Evolutionary conservation across 768 basidiomycete species (phyloP).

Genomic region (Artomyces pyxidatus): DNA sequence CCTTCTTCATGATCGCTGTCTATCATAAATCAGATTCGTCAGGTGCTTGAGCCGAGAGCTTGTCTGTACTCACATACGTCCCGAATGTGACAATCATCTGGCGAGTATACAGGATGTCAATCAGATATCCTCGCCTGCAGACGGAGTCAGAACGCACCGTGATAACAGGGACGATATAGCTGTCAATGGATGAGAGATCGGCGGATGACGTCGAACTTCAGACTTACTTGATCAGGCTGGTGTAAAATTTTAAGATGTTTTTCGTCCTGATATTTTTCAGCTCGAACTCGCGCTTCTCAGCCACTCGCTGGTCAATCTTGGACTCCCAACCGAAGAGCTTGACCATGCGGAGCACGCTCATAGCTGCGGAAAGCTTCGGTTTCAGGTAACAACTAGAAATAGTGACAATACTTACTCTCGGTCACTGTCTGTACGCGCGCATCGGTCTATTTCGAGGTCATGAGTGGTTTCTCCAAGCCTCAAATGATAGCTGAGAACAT

Average conservation of each 20-base stretch:
- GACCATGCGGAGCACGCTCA: slow-evolving; percentile 36
- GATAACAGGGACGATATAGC: slow-evolving; percentile 31
- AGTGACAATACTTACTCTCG: slow-evolving; percentile 23
- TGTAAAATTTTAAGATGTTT: slow-evolving; percentile 26
- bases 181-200: slow-evolving; percentile 14
- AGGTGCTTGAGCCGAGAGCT: background rate
- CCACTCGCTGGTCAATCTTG: slow-evolving; percentile 28
- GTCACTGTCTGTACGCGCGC: slow-evolving; percentile 37
- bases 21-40: slow-evolving; percentile 6
- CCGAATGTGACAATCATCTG: slow-evolving; percentile 12
- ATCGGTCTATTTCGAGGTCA: slow-evolving; percentile 30
- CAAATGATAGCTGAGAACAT: background rate
- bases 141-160: slow-evolving; percentile 9
- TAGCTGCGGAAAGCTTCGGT: slow-evolving; percentile 22
- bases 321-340: slow-evolving; percentile 60
- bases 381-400: too few species aligned
- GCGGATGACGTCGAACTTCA: background rate
- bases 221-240: slow-evolving; percentile 25
- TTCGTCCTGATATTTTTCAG: slow-evolving; percentile 27
- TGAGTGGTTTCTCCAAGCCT: background rate
- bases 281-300: slow-evolving; percentile 31
- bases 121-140: too few species aligned
- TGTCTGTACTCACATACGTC: background rate
- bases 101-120: background rate
- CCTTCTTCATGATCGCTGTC: slow-evolving; percentile 17